Evolutionary conservation across 2,329 filamentous ascomycete genomes (phyloP).

Genomic region (Diaporthe sp.): DNA sequence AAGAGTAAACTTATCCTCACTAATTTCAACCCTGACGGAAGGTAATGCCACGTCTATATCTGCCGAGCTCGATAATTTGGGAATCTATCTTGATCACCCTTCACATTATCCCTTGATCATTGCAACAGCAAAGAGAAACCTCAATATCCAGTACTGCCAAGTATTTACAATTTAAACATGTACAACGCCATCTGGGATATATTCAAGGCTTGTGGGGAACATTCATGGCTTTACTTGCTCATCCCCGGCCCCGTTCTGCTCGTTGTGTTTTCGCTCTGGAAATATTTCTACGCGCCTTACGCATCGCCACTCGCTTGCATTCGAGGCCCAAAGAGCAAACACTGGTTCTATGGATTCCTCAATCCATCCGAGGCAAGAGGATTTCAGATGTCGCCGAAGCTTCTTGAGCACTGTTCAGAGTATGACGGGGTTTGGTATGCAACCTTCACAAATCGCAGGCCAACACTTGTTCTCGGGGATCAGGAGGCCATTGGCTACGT

Average conservation of each 20-base stretch:
- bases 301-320: background rate
- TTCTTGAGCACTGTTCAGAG: background rate
- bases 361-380: background rate
- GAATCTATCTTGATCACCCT: no score
- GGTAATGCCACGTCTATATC: no score
- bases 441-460: background rate
- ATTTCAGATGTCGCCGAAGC: background rate
- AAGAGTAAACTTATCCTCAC: no score
- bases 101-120: no score
- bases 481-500: background rate
- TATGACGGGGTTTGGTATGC: background rate
- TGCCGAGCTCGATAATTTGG: no score
- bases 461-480: background rate
- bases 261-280: background rate
- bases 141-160: no score
- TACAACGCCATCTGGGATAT: background rate
- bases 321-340: background rate
- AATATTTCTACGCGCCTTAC: background rate
- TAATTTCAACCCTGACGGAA: no score
- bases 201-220: background rate
- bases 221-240: background rate
- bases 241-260: background rate
- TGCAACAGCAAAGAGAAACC: no score
- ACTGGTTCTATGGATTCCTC: background rate
- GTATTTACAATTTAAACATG: no score